phyloP scores from a whole-genome alignment of 2,329 filamentous ascomycete genomes.

The Penicillium freii region DNA sequence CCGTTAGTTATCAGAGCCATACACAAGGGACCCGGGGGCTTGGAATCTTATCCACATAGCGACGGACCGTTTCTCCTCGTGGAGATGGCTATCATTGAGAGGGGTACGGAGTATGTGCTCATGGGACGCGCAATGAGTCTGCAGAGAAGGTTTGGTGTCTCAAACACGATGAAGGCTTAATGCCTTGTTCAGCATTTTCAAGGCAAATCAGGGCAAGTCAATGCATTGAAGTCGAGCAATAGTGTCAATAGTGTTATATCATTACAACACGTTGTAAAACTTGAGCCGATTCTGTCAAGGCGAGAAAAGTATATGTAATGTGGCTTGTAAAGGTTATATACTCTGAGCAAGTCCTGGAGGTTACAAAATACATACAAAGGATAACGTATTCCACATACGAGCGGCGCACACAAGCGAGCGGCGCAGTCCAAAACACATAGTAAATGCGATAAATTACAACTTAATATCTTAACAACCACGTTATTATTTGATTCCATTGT shows the following conservation, averaged over 20 bases:
- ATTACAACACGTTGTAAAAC: neutral
- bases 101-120: neutral
- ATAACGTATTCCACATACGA: too few species aligned
- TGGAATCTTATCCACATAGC: conserved; percentile 1
- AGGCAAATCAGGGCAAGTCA: neutral
- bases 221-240: neutral
- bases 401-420: too few species aligned
- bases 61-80: neutral
- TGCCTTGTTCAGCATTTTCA: neutral
- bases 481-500: too few species aligned
- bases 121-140: neutral
- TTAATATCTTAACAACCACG: too few species aligned
- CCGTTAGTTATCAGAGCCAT: neutral
- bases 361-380: neutral
- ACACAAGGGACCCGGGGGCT: neutral
- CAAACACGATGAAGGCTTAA: too few species aligned
- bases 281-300: neutral
- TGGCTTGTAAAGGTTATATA: neutral
- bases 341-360: neutral
- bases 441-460: too few species aligned
- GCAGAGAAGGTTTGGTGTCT: neutral
- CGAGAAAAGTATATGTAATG: neutral
- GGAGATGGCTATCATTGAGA: neutral
- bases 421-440: too few species aligned
- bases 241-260: neutral